Percentiles rank a stretch among this genome's conserved stretches.
phyloP scores from a whole-genome alignment of 1,284 basidiomycete species.

The Apiotrichum mycotoxinovorans region DNA sequence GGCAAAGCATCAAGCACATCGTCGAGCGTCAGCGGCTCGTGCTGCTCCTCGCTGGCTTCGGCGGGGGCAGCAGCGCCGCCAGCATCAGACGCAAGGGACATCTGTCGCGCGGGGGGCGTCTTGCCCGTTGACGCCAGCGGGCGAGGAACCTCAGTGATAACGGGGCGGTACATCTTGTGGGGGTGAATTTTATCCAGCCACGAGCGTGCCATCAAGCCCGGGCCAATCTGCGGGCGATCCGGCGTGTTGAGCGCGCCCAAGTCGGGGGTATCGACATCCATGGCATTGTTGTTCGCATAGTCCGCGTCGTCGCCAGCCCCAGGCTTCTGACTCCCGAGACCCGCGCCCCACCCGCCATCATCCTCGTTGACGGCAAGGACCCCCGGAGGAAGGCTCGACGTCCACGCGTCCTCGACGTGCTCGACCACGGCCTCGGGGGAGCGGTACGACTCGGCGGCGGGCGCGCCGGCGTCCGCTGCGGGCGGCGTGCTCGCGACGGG shows the following conservation, averaged over 20 bases:
- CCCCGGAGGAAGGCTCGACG: constrained; percentile 31
- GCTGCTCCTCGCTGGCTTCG: neutral
- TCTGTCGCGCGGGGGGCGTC: neutral
- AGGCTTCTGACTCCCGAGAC: neutral
- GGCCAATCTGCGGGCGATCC: constrained; percentile 36
- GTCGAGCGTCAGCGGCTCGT: constrained; percentile 9
- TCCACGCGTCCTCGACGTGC: constrained; percentile 31
- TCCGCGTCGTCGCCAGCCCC: neutral
- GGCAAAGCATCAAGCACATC: constrained; percentile 39
- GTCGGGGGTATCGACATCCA: constrained; percentile 21
- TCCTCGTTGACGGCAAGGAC: constrained; percentile 35
- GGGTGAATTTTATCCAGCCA: constrained; percentile 31
- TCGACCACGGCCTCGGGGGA: constrained; percentile 44
- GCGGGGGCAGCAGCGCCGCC: neutral
- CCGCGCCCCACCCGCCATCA: constrained; percentile 6
- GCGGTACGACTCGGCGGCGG: constrained; percentile 26
- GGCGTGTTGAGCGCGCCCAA: neutral
- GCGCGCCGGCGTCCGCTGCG: neutral
- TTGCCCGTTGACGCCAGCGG: neutral
- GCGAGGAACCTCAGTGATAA: constrained; percentile 28
- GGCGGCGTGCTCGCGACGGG: neutral
- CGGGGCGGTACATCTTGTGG: constrained; percentile 33
- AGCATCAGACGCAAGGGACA: neutral
- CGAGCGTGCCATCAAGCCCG: constrained; percentile 29
- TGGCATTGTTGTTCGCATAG: neutral